phyloP scores from a whole-genome alignment of 2,329 filamentous ascomycete genomes.

The Cladosporium velox region DNA sequence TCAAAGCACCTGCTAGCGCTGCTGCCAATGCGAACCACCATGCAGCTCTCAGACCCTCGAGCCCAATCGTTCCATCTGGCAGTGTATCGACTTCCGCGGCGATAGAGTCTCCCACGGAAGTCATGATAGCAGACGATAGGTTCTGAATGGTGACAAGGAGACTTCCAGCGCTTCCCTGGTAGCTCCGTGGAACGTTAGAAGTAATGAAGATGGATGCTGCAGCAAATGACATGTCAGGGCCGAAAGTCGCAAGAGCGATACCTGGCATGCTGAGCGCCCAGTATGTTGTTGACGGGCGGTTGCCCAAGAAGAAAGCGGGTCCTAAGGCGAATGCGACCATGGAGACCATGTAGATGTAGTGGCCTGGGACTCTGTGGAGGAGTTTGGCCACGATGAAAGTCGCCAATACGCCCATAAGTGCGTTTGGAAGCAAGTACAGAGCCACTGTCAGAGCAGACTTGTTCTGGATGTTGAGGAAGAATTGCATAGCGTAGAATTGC shows the following conservation, averaged over 20 bases:
- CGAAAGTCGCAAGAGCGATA: constrained; percentile 49
- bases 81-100: constrained; percentile 30
- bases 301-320: constrained; percentile 44
- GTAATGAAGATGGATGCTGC: constrained; percentile 54
- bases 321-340: constrained; percentile 45
- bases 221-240: constrained; percentile 51
- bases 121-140: constrained; percentile 48
- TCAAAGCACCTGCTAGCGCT: constrained; percentile 28
- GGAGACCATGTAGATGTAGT: constrained; percentile 49
- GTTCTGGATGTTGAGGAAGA: constrained; percentile 43
- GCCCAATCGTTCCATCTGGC: constrained; percentile 30
- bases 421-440: constrained; percentile 50
- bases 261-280: constrained; percentile 51
- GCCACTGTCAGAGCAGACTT: constrained; percentile 45
- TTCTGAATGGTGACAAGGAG: constrained; percentile 52
- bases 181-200: constrained; percentile 48
- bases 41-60: constrained; percentile 32
- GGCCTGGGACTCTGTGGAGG: constrained; percentile 49
- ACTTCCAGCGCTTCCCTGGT: constrained; percentile 50
- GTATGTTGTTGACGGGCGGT: constrained; percentile 45
- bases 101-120: constrained; percentile 32
- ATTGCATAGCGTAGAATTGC: constrained; percentile 44
- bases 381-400: constrained; percentile 50
- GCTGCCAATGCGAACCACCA: constrained; percentile 35
- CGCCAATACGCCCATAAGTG: constrained; percentile 47